A percentile compares a stretch with the other conserved stretches of the same genome.
These are phyloP conservation scores for Coemansia sp. DNA, from an alignment of 192 early-diverging fungal genomes.

Conservation along the genomic window DNA sequence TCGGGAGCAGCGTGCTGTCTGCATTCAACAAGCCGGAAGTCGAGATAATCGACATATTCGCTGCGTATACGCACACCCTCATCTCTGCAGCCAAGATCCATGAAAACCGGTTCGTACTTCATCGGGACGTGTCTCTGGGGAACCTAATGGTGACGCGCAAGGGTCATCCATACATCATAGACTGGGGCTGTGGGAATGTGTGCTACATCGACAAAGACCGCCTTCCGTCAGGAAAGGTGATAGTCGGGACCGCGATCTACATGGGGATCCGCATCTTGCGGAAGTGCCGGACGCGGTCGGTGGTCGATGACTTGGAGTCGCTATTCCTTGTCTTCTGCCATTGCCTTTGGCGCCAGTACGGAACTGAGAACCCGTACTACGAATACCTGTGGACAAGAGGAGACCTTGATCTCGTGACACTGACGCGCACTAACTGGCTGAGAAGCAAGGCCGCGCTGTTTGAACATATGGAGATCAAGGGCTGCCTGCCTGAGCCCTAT, in stretches of 20 bases:
- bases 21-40: not conserved
- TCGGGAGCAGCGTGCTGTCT: not conserved
- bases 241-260: not conserved
- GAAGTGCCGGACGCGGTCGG: not conserved
- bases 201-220: not conserved
- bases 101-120: not conserved
- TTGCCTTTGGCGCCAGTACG: not conserved
- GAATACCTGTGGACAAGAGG: not conserved
- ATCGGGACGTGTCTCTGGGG: not conserved
- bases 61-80: slow-evolving; percentile 8
- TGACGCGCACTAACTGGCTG: not conserved
- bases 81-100: not conserved
- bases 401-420: not conserved
- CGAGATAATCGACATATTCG: not conserved
- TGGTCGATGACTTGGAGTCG: slow-evolving; percentile 9
- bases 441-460: not conserved
- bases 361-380: not conserved
- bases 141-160: not conserved
- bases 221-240: not conserved
- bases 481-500: not conserved
- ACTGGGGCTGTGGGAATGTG: slow-evolving; percentile 1
- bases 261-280: slow-evolving; percentile 5
- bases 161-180: not conserved
- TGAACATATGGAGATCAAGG: not conserved
- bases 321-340: slow-evolving; percentile 4